phyloP scores from a whole-genome alignment of 345 rosid genomes.

The Citrus australasica region DNA sequence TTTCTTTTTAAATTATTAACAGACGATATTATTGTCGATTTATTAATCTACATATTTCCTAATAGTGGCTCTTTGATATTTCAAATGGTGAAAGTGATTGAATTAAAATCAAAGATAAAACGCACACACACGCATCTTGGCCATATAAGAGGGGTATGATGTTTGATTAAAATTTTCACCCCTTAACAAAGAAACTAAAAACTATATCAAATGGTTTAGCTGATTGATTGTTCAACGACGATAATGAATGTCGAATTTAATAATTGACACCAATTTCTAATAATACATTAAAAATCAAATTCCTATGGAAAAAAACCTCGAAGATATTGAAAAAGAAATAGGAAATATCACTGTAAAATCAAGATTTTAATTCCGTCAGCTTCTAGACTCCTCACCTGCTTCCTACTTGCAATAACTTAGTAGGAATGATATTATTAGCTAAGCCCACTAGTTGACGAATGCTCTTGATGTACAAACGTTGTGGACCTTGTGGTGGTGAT shows the following conservation, averaged over 20 bases:
- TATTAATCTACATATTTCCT: no score
- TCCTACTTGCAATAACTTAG: background rate
- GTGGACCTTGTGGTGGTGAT: no score
- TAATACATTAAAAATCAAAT: background rate
- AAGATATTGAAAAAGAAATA: background rate
- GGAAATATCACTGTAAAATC: background rate
- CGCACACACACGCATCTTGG: no score
- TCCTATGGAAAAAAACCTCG: background rate
- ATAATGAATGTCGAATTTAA: background rate
- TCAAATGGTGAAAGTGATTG: background rate
- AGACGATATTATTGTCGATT: no score
- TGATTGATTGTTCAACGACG: background rate
- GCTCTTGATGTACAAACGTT: background rate
- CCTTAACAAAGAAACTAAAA: no score
- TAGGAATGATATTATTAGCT: background rate
- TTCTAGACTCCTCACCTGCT: background rate
- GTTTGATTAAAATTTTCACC: background rate
- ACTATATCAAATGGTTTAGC: background rate
- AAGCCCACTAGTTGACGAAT: background rate
- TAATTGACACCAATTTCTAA: background rate
- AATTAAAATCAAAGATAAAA: background rate
- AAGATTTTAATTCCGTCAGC: background rate
- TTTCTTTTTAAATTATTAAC: no score
- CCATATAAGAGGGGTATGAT: background rate
- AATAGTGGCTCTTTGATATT: background rate